phyloP scores from a whole-genome alignment of 2,329 filamentous ascomycete genomes.

The Fusarium fracticaudum region DNA sequence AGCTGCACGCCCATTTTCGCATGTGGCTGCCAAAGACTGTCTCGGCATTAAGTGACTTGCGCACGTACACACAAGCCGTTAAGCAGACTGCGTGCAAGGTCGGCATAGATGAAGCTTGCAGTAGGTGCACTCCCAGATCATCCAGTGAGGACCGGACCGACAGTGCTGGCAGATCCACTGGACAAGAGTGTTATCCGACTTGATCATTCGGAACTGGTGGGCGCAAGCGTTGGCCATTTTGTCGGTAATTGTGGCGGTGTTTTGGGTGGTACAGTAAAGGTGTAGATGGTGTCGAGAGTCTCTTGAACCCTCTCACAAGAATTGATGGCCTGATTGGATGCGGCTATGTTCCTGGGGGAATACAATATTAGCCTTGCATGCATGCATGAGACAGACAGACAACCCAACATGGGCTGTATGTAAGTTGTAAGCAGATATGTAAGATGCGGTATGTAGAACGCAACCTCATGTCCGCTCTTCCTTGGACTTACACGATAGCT shows the following conservation, averaged over 20 bases:
- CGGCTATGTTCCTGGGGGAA: slow-evolving; percentile 25
- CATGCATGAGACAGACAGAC: slow-evolving; percentile 18
- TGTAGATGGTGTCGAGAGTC: slow-evolving; percentile 30
- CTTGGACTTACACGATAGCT: slow-evolving; percentile 21
- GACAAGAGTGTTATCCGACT: slow-evolving; percentile 71
- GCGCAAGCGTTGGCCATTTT: slow-evolving; percentile 65
- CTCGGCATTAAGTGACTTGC: slow-evolving; percentile 17
- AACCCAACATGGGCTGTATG: slow-evolving; percentile 8
- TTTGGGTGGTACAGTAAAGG: slow-evolving; percentile 25
- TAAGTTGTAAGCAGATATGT: slow-evolving; percentile 10
- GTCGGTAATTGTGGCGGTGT: slow-evolving; percentile 27
- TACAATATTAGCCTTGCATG: slow-evolving; percentile 40
- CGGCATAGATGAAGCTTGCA: slow-evolving; percentile 74
- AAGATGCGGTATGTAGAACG: slow-evolving; percentile 6
- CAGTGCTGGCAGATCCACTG: slow-evolving; percentile 74
- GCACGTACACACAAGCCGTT: slow-evolving; percentile 10
- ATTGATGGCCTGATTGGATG: slow-evolving; percentile 37
- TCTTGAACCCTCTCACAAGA: slow-evolving; percentile 34
- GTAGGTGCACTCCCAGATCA: slow-evolving; percentile 74
- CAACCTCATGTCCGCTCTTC: slow-evolving; percentile 18
- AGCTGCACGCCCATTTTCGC: slow-evolving; percentile 25
- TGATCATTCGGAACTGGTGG: slow-evolving; percentile 72
- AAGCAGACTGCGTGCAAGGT: slow-evolving; percentile 59
- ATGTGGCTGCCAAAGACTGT: slow-evolving; percentile 28
- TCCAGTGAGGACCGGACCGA: slow-evolving; percentile 72